Conservation (phyloP, 2,329 filamentous ascomycete species). For the Botrytis paeoniae region DNA sequence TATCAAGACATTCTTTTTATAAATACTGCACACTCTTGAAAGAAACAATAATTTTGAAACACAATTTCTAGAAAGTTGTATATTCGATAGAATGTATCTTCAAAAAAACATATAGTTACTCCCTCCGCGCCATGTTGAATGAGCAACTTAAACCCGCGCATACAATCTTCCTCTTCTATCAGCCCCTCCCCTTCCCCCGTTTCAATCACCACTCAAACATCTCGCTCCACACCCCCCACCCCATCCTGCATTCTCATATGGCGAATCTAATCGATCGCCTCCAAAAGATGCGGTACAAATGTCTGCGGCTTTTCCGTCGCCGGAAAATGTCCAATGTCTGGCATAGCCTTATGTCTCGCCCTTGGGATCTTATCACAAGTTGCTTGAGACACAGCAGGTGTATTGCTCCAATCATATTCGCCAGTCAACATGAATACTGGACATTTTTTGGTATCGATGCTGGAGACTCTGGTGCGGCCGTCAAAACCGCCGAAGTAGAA, state of each 20-base stretch:
- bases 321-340: constrained; percentile 3
- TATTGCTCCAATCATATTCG: constrained; percentile 28
- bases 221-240: not conserved
- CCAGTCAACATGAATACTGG: constrained; percentile 51
- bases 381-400: constrained; percentile 20
- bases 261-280: constrained; percentile 6
- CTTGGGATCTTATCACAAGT: constrained; percentile 10
- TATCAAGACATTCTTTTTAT: not conserved
- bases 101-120: not conserved
- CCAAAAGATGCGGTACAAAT: not conserved
- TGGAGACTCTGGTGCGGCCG: constrained; percentile 43
- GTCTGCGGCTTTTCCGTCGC: not conserved
- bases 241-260: not conserved
- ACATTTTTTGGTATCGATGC: constrained; percentile 48
- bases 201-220: not conserved
- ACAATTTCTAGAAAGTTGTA: not conserved
- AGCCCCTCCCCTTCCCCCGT: too few relatives aligned
- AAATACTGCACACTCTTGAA: not conserved
- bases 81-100: not conserved
- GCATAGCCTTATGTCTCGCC: not conserved
- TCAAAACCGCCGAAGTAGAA: constrained; percentile 52
- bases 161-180: not conserved
- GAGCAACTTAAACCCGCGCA: not conserved
- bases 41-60: too few relatives aligned
- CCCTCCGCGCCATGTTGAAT: not conserved